Base-by-base conservation (phyloP, 2,329 filamentous ascomycete species). In the Hymenoscyphus linearis region DNA sequence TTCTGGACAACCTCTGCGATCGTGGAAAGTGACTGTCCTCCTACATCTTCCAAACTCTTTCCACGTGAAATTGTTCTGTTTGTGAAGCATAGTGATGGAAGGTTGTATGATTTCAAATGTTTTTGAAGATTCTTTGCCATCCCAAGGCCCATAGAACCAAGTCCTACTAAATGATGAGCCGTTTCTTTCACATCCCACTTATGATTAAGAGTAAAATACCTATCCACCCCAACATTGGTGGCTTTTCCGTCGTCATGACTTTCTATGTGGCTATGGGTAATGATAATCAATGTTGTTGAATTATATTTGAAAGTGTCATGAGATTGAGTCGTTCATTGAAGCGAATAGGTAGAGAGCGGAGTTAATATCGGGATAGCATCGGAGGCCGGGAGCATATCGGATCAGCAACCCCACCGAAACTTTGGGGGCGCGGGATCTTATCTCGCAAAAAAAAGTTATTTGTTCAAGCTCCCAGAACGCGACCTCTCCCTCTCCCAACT, bases 41-140 rank as follows among this genome's bases (percentile, higher is more conserved):
- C 75, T 6, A 78, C 62, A 5, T 67, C 68, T 63, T 74, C 69
- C 25, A 78, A 66, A 14, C 71, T 55, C 6, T 72, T 69, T 12
- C 76, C 75, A n/a, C 74, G 75, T 50, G 74, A 71, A 61, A 77
- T 69, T 3, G 76, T 78, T 44, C 76, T 72, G 65, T 78, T 78
- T n/a, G 74, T 73, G 63, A 74, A 78, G 25, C 74, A 62, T 50
- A 78, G 67, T 40, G 64, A 34, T 1, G 58, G 63, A 18, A 57
- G 57, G 18, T 27, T 55, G 0, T 35, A 61, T n/a, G 40, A 31
- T 31, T 60, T 62, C 14, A 70, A 64, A 27, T 70, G 53, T 22
- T 69, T 68, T 50, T 69, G 66, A 4, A 70, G 65, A 36, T 66
- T 67, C 25, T 55, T 66, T 31, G 65, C 62, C 64, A 65, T 67